A percentile compares a stretch with the other conserved stretches of the same genome.
phyloP scores from a whole-genome alignment of 2,329 filamentous ascomycete genomes.

The Biscogniauxia sp. region DNA sequence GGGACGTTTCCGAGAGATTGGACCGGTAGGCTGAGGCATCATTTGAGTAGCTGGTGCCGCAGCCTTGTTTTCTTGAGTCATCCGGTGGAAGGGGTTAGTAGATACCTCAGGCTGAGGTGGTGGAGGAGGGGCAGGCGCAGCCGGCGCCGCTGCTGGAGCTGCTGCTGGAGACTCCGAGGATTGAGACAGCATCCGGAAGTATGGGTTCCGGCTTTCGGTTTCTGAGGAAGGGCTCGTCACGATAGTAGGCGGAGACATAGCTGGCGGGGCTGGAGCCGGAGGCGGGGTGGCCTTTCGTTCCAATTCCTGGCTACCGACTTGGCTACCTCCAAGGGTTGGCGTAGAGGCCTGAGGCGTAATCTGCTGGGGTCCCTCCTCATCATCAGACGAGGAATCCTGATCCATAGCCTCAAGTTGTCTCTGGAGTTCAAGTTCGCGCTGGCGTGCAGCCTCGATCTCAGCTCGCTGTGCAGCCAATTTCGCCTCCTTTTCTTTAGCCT shows the following conservation, averaged over 20 bases:
- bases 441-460: constrained; percentile 87
- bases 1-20: constrained; percentile 52
- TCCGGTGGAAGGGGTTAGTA: constrained; percentile 95
- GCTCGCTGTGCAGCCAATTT: constrained; percentile 81
- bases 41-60: constrained; percentile 38
- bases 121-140: constrained; percentile 41
- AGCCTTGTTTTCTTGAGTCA: constrained; percentile 63
- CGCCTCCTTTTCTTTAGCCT: constrained; percentile 84
- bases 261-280: constrained; percentile 46
- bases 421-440: constrained; percentile 86
- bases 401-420: constrained; percentile 76
- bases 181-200: constrained; percentile 85
- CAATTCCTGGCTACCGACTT: constrained; percentile 52
- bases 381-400: constrained; percentile 73
- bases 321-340: constrained; percentile 51
- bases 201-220: constrained; percentile 88
- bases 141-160: constrained; percentile 38
- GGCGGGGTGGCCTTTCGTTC: constrained; percentile 53
- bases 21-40: constrained; percentile 46
- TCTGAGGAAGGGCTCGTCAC: constrained; percentile 58
- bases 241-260: constrained; percentile 47
- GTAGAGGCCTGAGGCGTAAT: constrained; percentile 62
- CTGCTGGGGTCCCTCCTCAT: constrained; percentile 75
- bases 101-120: constrained; percentile 56
- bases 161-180: constrained; percentile 53